These are phyloP conservation scores for Ambrosia trifida DNA, from an alignment of 129 eudicot genomes.

Conservation along the genomic window DNA sequence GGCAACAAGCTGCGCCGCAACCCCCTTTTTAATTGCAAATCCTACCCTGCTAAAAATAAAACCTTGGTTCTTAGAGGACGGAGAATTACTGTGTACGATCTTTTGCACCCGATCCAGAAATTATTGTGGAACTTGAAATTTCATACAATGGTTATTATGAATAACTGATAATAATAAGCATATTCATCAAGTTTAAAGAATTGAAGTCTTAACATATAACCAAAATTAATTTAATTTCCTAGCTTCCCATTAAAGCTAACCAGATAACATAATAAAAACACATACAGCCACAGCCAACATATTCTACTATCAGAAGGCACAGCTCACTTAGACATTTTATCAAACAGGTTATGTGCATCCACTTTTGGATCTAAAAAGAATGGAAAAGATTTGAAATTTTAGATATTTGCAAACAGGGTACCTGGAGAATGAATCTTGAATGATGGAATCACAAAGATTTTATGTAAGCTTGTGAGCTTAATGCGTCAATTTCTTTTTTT, in stretches of 20 bases:
- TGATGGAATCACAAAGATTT: neutral
- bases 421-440: conserved; percentile 23
- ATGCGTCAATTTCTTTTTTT: neutral
- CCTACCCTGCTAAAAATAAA: no score
- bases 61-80: no score
- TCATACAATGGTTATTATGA: neutral
- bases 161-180: neutral
- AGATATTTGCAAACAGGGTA: conserved; percentile 8
- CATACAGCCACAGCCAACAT: neutral
- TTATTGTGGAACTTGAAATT: neutral
- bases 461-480: neutral
- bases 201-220: neutral
- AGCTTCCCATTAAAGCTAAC: conserved; percentile 1
- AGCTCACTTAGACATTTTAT: conserved; percentile 25
- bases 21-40: no score
- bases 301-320: neutral
- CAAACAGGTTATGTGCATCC: conserved; percentile 25
- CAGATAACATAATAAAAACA: neutral
- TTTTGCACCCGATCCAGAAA: neutral
- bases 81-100: no score
- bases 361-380: conserved; percentile 1
- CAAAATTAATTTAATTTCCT: neutral
- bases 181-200: conserved; percentile 19
- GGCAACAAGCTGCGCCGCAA: no score
- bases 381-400: neutral